A percentile compares a stretch with the other conserved stretches of the same genome.
Conservation (phyloP, 2,329 filamentous ascomycete genomes). For the Botrytis byssoidea region DNA sequence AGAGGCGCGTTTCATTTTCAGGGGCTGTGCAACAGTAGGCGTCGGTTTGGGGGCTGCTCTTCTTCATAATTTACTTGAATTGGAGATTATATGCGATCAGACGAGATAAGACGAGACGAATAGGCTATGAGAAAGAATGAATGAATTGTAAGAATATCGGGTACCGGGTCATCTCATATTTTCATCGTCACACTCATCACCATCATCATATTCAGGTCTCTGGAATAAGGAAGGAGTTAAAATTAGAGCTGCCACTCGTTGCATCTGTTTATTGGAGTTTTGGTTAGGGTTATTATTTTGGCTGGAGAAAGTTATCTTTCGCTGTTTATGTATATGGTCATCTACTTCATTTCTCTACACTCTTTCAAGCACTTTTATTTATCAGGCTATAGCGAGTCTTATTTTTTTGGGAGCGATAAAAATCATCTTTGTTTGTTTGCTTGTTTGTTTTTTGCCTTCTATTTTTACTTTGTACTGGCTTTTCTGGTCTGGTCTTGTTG, state of each 20-base stretch:
- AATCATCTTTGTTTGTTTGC: not conserved
- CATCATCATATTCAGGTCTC: constrained; percentile 2
- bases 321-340: constrained; percentile 13
- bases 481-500: not conserved
- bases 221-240: constrained; percentile 9
- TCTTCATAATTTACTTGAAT: not conserved
- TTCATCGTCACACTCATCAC: not conserved
- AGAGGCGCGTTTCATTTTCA: constrained; percentile 11
- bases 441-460: not conserved
- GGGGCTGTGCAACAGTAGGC: not conserved
- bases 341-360: constrained; percentile 14
- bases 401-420: not conserved
- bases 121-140: constrained; percentile 1
- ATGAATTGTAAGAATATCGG: constrained; percentile 20
- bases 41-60: constrained; percentile 11
- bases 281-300: not conserved
- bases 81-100: not conserved
- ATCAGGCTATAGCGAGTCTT: not conserved
- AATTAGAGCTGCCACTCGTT: constrained; percentile 12
- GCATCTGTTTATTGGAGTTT: not conserved
- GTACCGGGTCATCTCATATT: constrained; percentile 8
- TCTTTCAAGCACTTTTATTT: constrained; percentile 7
- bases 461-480: constrained; percentile 3
- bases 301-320: not conserved
- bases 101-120: constrained; percentile 5